Conservation (phyloP, 2,329 filamentous ascomycete genomes). For the Alternaria dauci region DNA sequence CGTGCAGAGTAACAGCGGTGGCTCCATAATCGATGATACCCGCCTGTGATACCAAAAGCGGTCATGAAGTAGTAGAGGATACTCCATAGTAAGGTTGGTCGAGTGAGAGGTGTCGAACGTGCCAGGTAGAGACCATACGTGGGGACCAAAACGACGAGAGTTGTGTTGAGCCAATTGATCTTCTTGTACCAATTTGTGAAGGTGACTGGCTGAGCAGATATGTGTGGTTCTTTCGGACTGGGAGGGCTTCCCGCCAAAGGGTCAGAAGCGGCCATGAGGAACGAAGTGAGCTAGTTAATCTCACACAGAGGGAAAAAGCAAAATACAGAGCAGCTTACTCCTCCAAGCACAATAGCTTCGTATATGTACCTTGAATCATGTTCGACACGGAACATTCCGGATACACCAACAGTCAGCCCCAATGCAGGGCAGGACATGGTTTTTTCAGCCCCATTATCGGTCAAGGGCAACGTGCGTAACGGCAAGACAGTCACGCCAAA, state of each 20-base stretch:
- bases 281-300: not conserved
- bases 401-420: conserved; percentile 11
- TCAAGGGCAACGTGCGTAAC: conserved; percentile 1
- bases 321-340: not conserved
- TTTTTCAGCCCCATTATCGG: conserved; percentile 15
- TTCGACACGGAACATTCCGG: conserved; percentile 10
- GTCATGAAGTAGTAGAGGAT: conserved; percentile 83
- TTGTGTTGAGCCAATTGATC: conserved; percentile 89
- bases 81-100: conserved; percentile 76
- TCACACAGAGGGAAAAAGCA: not conserved
- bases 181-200: conserved; percentile 83
- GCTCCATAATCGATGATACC: conserved; percentile 78
- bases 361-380: conserved; percentile 14
- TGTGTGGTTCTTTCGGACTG: conserved; percentile 23
- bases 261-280: conserved; percentile 13
- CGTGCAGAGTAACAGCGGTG: conserved; percentile 57
- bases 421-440: conserved; percentile 7
- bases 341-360: not conserved
- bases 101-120: conserved; percentile 77
- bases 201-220: conserved; percentile 28
- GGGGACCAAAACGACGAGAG: conserved; percentile 79
- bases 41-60: conserved; percentile 66
- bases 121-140: conserved; percentile 75
- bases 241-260: not conserved
- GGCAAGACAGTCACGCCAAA: conserved; percentile 6